phyloP scores from a whole-genome alignment of 2,329 filamentous ascomycete species.

The Penicillium thymicola region DNA sequence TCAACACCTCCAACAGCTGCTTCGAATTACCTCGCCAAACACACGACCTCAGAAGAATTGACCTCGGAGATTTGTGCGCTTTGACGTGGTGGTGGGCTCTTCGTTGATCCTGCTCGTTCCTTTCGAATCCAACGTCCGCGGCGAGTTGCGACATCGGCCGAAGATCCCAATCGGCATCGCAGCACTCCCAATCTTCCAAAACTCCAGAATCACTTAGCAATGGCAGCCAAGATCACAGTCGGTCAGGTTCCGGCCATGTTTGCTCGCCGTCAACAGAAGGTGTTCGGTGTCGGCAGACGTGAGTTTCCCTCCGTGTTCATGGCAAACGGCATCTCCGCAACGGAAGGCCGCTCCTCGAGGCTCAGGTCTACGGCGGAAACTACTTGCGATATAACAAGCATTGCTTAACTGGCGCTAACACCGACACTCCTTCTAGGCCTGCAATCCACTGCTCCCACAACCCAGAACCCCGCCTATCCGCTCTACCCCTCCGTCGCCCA shows the following conservation, averaged over 20 bases:
- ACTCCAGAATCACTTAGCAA: constrained; percentile 15
- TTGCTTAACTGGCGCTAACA: constrained; percentile 6
- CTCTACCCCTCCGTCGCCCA: constrained; percentile 74
- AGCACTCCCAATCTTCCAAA: constrained; percentile 8
- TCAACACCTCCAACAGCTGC: constrained; percentile 30
- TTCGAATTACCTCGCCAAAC: constrained; percentile 5
- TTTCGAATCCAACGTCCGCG: constrained; percentile 21
- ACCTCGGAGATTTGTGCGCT: constrained; percentile 16
- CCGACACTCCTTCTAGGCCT: constrained; percentile 26
- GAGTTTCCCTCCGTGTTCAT: constrained; percentile 23
- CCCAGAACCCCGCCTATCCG: constrained; percentile 47
- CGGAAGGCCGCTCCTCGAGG: neutral
- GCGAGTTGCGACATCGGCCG: constrained; percentile 18
- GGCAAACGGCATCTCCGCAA: neutral
- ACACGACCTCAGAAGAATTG: constrained; percentile 11
- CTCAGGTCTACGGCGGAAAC: neutral
- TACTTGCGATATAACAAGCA: neutral
- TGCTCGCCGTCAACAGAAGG: constrained; percentile 34
- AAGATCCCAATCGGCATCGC: constrained; percentile 15
- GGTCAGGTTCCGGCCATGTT: constrained; percentile 35
- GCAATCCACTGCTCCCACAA: constrained; percentile 33
- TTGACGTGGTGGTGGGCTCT: constrained; percentile 28
- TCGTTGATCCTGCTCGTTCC: constrained; percentile 22
- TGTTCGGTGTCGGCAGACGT: constrained; percentile 33
- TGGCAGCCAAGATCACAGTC: constrained; percentile 35